Evolutionary conservation across 352 stramenopile genomes (phyloP).

Genomic region (Phytophthora tubulina): DNA sequence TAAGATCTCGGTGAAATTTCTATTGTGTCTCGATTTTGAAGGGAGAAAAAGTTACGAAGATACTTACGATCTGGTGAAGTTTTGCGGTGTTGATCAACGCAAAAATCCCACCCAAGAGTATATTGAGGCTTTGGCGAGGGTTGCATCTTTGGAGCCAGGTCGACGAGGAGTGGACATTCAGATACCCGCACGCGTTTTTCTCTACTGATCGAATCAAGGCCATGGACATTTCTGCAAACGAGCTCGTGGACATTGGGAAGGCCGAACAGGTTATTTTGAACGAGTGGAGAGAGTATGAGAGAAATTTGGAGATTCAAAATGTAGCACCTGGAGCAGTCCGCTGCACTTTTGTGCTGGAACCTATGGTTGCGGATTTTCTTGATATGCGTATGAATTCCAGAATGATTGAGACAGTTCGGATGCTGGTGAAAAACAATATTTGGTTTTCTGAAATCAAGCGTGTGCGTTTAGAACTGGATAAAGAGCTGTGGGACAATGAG

Average conservation of each 20-base stretch:
- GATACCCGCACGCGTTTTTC: constrained; percentile 14
- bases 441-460: constrained; percentile 2
- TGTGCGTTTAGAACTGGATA: constrained; percentile 2
- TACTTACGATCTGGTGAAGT: constrained; percentile 1
- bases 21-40: constrained; percentile 13
- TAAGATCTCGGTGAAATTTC: constrained; percentile 5
- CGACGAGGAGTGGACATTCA: constrained; percentile 7
- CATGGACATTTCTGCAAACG: constrained; percentile 6
- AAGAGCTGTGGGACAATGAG: background rate
- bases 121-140: constrained; percentile 7
- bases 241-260: background rate
- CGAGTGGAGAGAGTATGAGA: background rate
- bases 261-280: constrained; percentile 4
- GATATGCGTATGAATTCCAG: background rate
- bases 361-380: constrained; percentile 11
- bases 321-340: background rate
- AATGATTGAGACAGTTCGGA: constrained; percentile 7
- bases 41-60: background rate
- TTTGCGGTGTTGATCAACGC: constrained; percentile 6
- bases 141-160: background rate
- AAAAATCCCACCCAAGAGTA: constrained; percentile 4
- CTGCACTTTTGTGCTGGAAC: constrained; percentile 16
- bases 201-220: constrained; percentile 10
- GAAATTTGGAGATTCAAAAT: background rate
- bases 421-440: constrained; percentile 4